phyloP scores from a whole-genome alignment of 768 basidiomycete species.

The Flagelloscypha sp. region DNA sequence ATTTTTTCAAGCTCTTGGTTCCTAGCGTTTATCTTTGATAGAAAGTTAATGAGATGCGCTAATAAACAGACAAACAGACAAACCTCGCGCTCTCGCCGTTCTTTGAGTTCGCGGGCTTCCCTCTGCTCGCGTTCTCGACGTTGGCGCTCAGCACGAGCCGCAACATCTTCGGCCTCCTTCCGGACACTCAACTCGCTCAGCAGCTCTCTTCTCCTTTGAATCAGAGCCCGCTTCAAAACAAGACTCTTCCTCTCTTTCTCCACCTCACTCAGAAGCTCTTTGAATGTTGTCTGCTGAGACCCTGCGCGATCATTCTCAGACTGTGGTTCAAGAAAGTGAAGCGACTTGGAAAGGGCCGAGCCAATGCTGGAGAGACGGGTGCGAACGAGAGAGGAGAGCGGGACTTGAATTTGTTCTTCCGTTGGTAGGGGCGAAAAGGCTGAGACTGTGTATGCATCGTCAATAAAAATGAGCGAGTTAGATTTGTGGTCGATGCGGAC shows the following conservation, averaged over 20 bases:
- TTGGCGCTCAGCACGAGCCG: conserved; percentile 60
- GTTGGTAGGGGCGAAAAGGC: conserved; percentile 28
- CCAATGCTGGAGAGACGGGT: conserved; percentile 77
- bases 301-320: conserved; percentile 50
- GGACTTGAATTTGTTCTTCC: conserved; percentile 50
- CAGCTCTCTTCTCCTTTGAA: conserved; percentile 79
- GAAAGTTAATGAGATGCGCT: not conserved
- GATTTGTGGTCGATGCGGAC: conserved; percentile 85
- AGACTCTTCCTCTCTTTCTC: conserved; percentile 73
- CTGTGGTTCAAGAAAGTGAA: conserved; percentile 44
- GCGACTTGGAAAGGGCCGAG: conserved; percentile 57
- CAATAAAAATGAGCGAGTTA: conserved; percentile 77
- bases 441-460: conserved; percentile 60
- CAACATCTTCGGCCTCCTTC: conserved; percentile 84
- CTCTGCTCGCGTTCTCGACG: conserved; percentile 68
- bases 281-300: conserved; percentile 51
- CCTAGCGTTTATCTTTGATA: conserved; percentile 48
- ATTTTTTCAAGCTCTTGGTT: conserved; percentile 71
- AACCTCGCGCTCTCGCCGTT: conserved; percentile 51
- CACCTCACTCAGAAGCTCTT: conserved; percentile 52
- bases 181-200: conserved; percentile 75
- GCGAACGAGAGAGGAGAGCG: conserved; percentile 62
- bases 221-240: conserved; percentile 67
- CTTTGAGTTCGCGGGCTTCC: conserved; percentile 50
- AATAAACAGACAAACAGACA: conserved; percentile 9